Conservation (phyloP, 306 rosid genomes). For the Cucurbita moschata region DNA sequence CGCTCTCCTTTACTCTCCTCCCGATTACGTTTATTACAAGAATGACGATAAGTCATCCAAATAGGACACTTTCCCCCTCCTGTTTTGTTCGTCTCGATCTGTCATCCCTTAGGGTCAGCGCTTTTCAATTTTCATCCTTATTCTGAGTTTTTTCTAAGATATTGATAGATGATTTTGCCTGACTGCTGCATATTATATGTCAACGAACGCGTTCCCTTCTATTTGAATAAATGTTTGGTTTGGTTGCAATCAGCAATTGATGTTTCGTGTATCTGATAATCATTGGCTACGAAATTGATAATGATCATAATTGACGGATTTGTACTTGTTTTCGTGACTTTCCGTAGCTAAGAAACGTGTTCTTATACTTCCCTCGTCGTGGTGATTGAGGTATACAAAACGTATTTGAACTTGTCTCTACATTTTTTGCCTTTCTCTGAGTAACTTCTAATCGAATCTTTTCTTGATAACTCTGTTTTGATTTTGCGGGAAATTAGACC, state of each 20-base stretch:
- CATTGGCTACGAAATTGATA: neutral
- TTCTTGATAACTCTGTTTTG: neutral
- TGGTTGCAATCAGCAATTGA: neutral
- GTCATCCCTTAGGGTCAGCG: neutral
- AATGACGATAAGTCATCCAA: conserved; percentile 10
- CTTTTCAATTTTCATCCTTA: neutral
- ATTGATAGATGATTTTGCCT: neutral
- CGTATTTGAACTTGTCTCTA: neutral
- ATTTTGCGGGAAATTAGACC: neutral
- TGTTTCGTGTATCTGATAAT: neutral
- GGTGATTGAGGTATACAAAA: neutral
- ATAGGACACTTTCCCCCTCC: neutral
- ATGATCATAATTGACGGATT: neutral
- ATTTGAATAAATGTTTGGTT: neutral
- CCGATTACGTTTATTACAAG: conserved; percentile 9
- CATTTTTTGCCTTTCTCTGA: neutral
- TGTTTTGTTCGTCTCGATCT: neutral
- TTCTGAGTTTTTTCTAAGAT: neutral
- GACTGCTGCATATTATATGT: neutral
- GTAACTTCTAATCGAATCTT: neutral
- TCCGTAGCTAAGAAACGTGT: neutral
- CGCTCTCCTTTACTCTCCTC: conserved; percentile 27
- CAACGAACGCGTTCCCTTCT: neutral
- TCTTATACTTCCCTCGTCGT: neutral
- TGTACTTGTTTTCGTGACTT: neutral